phyloP scores from a whole-genome alignment of 208 protist genomes.

The Paratrypanosoma confusum region DNA sequence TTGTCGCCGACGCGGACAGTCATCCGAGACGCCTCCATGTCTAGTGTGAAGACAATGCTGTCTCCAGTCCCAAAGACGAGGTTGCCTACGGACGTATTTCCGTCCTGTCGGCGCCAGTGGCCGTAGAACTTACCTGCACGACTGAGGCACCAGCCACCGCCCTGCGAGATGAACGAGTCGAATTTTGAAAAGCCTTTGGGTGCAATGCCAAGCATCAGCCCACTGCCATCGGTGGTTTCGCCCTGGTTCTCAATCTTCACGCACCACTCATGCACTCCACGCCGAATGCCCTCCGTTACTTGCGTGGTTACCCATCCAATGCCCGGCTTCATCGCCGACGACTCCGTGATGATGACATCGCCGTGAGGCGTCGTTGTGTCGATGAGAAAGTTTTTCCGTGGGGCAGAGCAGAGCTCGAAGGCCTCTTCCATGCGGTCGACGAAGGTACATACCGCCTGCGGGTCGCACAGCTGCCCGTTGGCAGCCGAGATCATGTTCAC shows the following conservation, averaged over 20 bases:
- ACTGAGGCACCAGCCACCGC: conserved; percentile 86
- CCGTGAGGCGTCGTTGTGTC: conserved; percentile 81
- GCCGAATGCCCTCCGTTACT: conserved; percentile 77
- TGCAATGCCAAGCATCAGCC: conserved; percentile 88
- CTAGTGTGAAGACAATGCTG: conserved; percentile 73
- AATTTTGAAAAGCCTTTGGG: conserved; percentile 84
- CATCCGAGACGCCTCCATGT: conserved; percentile 80
- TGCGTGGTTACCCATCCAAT: conserved; percentile 88
- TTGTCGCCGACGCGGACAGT: conserved; percentile 80
- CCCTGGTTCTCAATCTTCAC: conserved; percentile 87
- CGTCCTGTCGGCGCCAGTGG: conserved; percentile 79
- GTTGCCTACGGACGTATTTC: conserved; percentile 5
- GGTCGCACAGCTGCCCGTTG: conserved; percentile 63
- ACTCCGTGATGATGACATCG: conserved; percentile 82
- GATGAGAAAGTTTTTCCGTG: conserved; percentile 78
- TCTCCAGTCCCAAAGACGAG: conserved; percentile 83
- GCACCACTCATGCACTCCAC: conserved; percentile 86
- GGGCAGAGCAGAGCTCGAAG: conserved; percentile 50
- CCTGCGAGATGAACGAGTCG: conserved; percentile 90
- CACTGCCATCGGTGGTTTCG: conserved; percentile 84
- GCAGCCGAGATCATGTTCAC: conserved; percentile 67
- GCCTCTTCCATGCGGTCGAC: conserved; percentile 60
- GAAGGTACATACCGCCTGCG: conserved; percentile 48
- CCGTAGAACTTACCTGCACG: conserved; percentile 90
- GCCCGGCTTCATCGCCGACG: conserved; percentile 80